A percentile compares a stretch with the other conserved stretches of the same genome.
These are phyloP conservation scores for Triticum monococcum DNA, from an alignment of 176 grass and related monocot genomes.

Conservation along the genomic window DNA sequence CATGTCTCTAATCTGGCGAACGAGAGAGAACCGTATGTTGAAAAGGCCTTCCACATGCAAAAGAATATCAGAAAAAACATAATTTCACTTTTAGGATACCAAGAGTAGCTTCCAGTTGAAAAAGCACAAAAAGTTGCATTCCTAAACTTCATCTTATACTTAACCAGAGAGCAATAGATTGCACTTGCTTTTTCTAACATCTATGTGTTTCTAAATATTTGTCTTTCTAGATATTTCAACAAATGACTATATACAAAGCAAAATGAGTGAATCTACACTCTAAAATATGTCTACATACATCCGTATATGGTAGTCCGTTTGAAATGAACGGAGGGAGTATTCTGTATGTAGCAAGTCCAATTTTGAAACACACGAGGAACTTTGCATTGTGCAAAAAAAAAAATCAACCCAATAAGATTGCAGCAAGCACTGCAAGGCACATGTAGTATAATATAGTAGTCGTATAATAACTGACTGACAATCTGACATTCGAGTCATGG, in stretches of 20 bases:
- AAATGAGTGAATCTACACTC: too few species aligned
- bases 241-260: too few species aligned
- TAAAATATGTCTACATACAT: too few species aligned
- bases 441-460: slow-evolving; percentile 11
- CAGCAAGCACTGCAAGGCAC: background rate
- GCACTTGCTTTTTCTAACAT: background rate
- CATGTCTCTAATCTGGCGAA: too few species aligned
- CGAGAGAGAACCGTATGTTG: too few species aligned
- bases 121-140: background rate
- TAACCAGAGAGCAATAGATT: too few species aligned
- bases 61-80: background rate
- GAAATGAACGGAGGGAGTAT: background rate
- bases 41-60: background rate
- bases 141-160: too few species aligned
- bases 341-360: background rate
- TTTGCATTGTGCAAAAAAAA: background rate
- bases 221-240: too few species aligned
- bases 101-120: background rate
- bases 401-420: background rate
- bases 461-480: background rate
- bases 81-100: background rate
- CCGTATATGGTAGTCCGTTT: too few species aligned
- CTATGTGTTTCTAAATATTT: background rate
- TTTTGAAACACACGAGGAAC: background rate
- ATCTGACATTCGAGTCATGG: slow-evolving; percentile 9